Percentiles rank a stretch among this genome's conserved stretches.
phyloP scores from a whole-genome alignment of 169 alveolate genomes.

The Toxoplasma gondii region DNA sequence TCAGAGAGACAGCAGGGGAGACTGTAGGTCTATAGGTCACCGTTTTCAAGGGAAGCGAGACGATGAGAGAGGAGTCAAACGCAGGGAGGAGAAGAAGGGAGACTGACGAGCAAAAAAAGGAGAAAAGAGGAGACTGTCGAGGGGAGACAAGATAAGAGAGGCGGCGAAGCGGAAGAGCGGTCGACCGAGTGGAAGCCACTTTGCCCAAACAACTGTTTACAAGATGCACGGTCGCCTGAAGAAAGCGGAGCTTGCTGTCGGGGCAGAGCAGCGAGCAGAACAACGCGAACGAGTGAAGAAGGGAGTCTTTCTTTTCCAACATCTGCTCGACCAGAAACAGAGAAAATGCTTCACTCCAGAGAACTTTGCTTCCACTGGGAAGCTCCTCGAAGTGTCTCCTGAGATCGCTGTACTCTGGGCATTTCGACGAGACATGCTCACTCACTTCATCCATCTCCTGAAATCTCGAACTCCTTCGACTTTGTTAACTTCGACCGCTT shows the following conservation, averaged over 20 bases:
- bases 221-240: slow-evolving; percentile 56
- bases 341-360: slow-evolving; percentile 46
- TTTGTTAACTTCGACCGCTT: background rate
- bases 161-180: background rate
- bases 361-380: slow-evolving; percentile 40
- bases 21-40: too few relatives aligned
- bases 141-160: background rate
- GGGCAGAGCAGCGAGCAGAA: slow-evolving; percentile 27
- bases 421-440: slow-evolving; percentile 37
- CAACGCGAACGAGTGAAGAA: slow-evolving; percentile 33
- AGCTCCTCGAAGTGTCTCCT: slow-evolving; percentile 56
- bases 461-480: background rate
- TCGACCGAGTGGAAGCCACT: background rate
- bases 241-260: background rate
- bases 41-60: too few relatives aligned
- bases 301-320: slow-evolving; percentile 41
- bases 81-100: background rate
- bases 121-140: background rate
- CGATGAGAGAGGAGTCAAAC: background rate
- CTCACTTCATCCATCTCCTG: background rate
- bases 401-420: slow-evolving; percentile 57
- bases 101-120: background rate
- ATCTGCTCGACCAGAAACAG: slow-evolving; percentile 36
- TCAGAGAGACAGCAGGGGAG: too few relatives aligned
- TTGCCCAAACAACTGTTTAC: background rate